A percentile compares a stretch with the other conserved stretches of the same genome.
phyloP scores from a whole-genome alignment of 768 basidiomycete species.

The Lactarius quietus region DNA sequence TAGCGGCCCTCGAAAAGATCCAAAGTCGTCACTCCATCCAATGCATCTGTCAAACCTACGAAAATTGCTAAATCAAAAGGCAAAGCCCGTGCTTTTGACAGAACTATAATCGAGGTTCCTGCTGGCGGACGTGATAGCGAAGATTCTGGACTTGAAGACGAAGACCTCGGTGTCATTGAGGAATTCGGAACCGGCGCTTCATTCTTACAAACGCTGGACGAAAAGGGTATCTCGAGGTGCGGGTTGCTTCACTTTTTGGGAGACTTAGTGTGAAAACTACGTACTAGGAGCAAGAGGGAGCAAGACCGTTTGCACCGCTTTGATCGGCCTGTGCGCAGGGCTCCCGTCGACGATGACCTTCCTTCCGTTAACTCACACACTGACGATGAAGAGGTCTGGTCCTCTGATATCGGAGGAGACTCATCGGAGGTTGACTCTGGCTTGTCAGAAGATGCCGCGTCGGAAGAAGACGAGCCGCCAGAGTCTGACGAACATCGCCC shows the following conservation, averaged over 20 bases:
- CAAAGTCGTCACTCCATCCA: slow-evolving; percentile 38
- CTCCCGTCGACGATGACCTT: slow-evolving; percentile 50
- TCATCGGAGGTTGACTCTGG: slow-evolving; percentile 26
- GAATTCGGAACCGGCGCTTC: slow-evolving; percentile 58
- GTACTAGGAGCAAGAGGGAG: slow-evolving; percentile 77
- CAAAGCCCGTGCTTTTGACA: slow-evolving; percentile 60
- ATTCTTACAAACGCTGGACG: slow-evolving; percentile 73
- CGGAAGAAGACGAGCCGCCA: slow-evolving; percentile 30
- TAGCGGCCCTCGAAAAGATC: slow-evolving; percentile 56
- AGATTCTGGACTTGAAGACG: slow-evolving; percentile 52
- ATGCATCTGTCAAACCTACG: slow-evolving; percentile 30
- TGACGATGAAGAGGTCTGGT: slow-evolving; percentile 54
- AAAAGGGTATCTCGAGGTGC: slow-evolving; percentile 76
- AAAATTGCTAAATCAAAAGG: slow-evolving; percentile 38
- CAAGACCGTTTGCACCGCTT: slow-evolving; percentile 66
- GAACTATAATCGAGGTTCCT: slow-evolving; percentile 62
- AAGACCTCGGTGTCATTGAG: slow-evolving; percentile 62
- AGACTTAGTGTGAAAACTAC: slow-evolving; percentile 5
- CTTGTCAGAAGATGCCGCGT: slow-evolving; percentile 32
- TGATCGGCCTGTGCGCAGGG: slow-evolving; percentile 50
- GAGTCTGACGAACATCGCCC: slow-evolving; percentile 25
- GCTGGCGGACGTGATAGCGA: slow-evolving; percentile 45
- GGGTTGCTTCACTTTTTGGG: slow-evolving; percentile 27
- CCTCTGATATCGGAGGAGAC: slow-evolving; percentile 41
- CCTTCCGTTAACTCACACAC: slow-evolving; percentile 68